phyloP scores from a whole-genome alignment of 345 rosid genomes.

The Rubroshorea leprosula region DNA sequence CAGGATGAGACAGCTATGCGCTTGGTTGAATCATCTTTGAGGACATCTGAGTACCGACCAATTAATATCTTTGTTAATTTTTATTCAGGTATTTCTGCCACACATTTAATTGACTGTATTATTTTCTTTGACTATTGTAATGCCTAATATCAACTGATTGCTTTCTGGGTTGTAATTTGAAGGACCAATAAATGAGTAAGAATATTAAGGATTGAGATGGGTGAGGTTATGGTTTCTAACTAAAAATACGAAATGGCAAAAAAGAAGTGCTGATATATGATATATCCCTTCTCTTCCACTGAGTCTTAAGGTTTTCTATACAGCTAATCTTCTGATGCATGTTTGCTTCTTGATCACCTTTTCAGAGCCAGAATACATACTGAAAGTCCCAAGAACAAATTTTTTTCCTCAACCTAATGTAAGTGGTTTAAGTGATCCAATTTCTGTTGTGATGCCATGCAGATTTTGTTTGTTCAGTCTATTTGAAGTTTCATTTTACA shows the following conservation, averaged over 20 bases:
- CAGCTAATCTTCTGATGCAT: background rate
- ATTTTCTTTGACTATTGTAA: no score
- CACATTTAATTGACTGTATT: no score
- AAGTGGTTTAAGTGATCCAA: slow-evolving; percentile 17
- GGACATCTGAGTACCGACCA: slow-evolving; percentile 70
- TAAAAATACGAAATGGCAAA: no score
- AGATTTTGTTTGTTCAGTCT: background rate
- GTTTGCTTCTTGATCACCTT: slow-evolving; percentile 10
- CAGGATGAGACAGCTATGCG: slow-evolving; percentile 85
- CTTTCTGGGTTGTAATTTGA: no score
- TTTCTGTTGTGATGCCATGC: background rate
- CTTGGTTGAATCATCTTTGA: slow-evolving; percentile 50
- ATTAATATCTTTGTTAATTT: slow-evolving; percentile 71
- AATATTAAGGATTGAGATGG: no score
- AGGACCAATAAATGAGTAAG: no score
- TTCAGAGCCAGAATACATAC: slow-evolving; percentile 79
- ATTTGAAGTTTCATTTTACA: background rate
- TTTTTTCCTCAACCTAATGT: slow-evolving; percentile 95
- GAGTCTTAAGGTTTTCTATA: background rate
- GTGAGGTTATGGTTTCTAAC: no score
- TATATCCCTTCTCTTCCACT: background rate
- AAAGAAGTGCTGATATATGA: background rate
- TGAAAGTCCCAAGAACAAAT: slow-evolving; percentile 70
- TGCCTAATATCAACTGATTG: no score
- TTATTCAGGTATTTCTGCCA: slow-evolving; percentile 53